Percentiles rank a stretch among this genome's conserved stretches.
phyloP scores from a whole-genome alignment of 2,329 filamentous ascomycete species.

The Didymella keratinophila region DNA sequence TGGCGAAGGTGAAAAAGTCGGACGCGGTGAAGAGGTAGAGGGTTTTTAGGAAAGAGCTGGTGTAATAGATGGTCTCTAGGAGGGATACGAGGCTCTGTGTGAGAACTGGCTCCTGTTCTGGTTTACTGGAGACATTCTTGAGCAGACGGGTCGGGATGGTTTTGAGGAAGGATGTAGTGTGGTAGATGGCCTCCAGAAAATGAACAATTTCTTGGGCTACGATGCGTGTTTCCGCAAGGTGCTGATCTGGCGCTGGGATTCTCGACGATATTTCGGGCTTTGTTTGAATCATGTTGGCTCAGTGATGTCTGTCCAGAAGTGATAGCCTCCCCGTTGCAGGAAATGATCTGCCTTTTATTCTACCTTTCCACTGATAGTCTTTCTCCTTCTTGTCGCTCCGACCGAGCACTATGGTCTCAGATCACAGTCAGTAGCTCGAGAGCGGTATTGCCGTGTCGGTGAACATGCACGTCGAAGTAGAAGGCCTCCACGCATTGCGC shows the following conservation, averaged over 20 bases:
- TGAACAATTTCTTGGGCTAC: slow-evolving; percentile 1
- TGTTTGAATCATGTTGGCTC: not conserved
- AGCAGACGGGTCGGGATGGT: not conserved
- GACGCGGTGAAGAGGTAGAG: slow-evolving; percentile 30
- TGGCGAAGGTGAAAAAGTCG: slow-evolving; percentile 27
- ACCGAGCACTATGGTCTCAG: not conserved
- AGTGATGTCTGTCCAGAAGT: not conserved
- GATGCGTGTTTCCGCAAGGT: slow-evolving; percentile 1
- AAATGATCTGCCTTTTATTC: not conserved
- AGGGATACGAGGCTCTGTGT: slow-evolving; percentile 2
- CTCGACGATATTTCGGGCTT: not conserved
- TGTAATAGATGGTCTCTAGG: not conserved
- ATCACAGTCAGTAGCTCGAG: not conserved
- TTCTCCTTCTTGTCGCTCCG: not conserved
- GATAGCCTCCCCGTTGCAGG: not conserved
- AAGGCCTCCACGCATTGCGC: not conserved
- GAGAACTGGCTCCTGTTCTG: not conserved
- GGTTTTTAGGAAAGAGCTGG: slow-evolving; percentile 8
- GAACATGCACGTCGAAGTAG: not conserved
- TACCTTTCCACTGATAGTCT: not conserved
- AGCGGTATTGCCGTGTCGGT: not conserved
- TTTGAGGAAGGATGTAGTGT: not conserved
- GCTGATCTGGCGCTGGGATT: not conserved
- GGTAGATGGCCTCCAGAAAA: slow-evolving; percentile 4
- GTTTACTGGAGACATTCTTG: not conserved